Evolutionary conservation across 208 protist species (phyloP), one percentile per base, ranked within the genome.

Genomic region (Trypanosoma cruzi): DNA sequence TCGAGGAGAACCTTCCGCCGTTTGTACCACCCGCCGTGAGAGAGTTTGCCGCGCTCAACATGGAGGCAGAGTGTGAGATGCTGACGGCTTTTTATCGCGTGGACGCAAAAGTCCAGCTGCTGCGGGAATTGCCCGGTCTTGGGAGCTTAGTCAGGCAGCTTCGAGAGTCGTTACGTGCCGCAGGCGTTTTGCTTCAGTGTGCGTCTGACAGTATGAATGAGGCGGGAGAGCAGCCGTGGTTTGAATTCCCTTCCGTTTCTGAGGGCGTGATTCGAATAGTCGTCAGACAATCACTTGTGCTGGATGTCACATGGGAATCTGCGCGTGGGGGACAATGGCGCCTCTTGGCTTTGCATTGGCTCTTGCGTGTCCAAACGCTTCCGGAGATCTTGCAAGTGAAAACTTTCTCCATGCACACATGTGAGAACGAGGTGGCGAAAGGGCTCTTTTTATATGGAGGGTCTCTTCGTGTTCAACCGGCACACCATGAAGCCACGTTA

Each of bases 281-380:
- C 28, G 63, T 94, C 13, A 82, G 88, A 61, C 70, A 82, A 16
- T 80, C 71, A 5, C 77, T 94, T 16, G 73, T 75, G 14, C 14
- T 91, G 52, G 85, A 94, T 48, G 53, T 94, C 55, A 90, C 83
- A 31, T 94, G 86, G 68, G 74, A 90, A 55, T 52, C 55, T 1
- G n/a, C 80, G 28, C 37, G 28, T 34, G 56, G 71, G 11, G 59
- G 53, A 3, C 57, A 68, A 26, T 94, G 88, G 86, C 31, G 44
- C 1, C 57, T 91, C 56, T 58, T 91, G 13, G 46, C 32, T 1
- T 63, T 90, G 24, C 83, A 84, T 37, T 93, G 88, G 88, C 81
- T 82, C 57, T 55, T 65, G 31, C 68, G 22, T 10, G 42, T 28
- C 2, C 68, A 52, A 58, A 53, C 64, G 48, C 63, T 59, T 36